Evolutionary conservation across 139 green algal genomes (phyloP).

Genomic region (Zygnema circumcarinatum): DNA sequence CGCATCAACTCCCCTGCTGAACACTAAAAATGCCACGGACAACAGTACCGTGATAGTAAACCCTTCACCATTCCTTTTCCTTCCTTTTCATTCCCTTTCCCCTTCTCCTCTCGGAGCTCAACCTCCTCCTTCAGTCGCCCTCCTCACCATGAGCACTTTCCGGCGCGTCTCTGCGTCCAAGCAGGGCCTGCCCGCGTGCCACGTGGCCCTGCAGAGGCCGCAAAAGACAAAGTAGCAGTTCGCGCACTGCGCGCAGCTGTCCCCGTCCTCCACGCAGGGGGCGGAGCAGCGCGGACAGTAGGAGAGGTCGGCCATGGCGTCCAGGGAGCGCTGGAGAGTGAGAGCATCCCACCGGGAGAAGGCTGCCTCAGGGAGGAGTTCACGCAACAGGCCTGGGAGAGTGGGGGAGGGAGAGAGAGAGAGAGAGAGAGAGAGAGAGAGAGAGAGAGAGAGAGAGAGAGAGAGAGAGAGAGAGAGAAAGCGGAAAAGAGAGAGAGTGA

Average conservation of each 20-base stretch:
- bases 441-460: not conserved
- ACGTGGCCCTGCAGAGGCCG: slow-evolving; percentile 21
- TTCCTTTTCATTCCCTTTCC: too few species aligned
- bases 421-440: slow-evolving; percentile 26
- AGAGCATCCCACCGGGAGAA: slow-evolving; percentile 77
- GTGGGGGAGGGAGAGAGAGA: slow-evolving; percentile 23
- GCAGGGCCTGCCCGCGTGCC: slow-evolving; percentile 31
- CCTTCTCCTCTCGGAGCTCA: too few species aligned
- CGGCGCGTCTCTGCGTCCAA: slow-evolving; percentile 3
- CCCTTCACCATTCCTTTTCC: too few species aligned
- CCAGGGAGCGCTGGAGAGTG: slow-evolving; percentile 75
- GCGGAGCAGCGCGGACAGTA: slow-evolving; percentile 84
- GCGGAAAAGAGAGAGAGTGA: not conserved
- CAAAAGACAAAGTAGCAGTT: slow-evolving; percentile 59
- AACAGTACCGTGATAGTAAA: too few species aligned
- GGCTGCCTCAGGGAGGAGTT: slow-evolving; percentile 53
- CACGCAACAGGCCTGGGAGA: slow-evolving; percentile 25
- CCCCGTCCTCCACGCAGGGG: slow-evolving; percentile 73
- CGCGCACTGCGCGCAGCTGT: slow-evolving; percentile 47
- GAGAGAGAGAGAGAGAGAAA: not conserved
- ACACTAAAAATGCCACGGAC: too few species aligned
- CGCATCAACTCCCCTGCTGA: too few species aligned
- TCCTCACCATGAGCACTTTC: not conserved
- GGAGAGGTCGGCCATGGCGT: slow-evolving; percentile 80
- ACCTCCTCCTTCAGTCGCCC: too few species aligned